A percentile compares a stretch with the other conserved stretches of the same genome.
phyloP scores from a whole-genome alignment of 1,284 basidiomycete genomes.

The Mycena citricolor region DNA sequence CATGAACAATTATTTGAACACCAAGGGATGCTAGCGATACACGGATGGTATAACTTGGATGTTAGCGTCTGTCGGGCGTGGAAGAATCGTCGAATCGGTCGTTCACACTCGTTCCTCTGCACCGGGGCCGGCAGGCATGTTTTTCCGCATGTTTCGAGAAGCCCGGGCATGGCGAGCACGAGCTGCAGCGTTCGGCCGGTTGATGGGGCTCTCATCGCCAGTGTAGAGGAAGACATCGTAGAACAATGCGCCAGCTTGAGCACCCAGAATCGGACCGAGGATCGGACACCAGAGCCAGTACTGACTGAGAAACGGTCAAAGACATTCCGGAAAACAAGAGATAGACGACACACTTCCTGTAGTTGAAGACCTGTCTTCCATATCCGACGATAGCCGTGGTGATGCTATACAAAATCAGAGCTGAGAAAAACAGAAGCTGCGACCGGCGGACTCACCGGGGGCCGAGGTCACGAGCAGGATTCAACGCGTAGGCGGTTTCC shows the following conservation, averaged over 20 bases:
- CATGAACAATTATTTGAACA: no score
- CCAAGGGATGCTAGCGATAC: no score
- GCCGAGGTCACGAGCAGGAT: slow-evolving; percentile 66
- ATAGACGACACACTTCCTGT: slow-evolving; percentile 10
- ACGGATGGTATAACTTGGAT: no score
- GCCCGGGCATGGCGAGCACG: slow-evolving; percentile 14
- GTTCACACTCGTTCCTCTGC: slow-evolving; percentile 14
- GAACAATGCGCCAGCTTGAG: slow-evolving; percentile 33
- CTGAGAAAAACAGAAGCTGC: background rate
- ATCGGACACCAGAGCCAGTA: slow-evolving; percentile 53
- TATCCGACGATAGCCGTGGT: slow-evolving; percentile 48
- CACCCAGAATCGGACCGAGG: slow-evolving; percentile 36
- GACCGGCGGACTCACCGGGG: slow-evolving; percentile 37
- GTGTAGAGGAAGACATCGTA: slow-evolving; percentile 39
- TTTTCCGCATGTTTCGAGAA: slow-evolving; percentile 3
- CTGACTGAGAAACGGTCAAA: background rate
- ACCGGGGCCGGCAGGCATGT: slow-evolving; percentile 17
- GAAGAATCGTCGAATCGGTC: no score
- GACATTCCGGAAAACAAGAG: background rate
- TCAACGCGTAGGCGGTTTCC: slow-evolving; percentile 63
- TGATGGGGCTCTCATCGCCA: slow-evolving; percentile 31
- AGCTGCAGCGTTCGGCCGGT: slow-evolving; percentile 19
- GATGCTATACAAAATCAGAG: slow-evolving; percentile 27
- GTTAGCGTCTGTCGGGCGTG: no score
- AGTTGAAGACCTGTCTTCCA: slow-evolving; percentile 16